phyloP scores from a whole-genome alignment of 2,329 filamentous ascomycete species.

The Ophiostoma piceae region DNA sequence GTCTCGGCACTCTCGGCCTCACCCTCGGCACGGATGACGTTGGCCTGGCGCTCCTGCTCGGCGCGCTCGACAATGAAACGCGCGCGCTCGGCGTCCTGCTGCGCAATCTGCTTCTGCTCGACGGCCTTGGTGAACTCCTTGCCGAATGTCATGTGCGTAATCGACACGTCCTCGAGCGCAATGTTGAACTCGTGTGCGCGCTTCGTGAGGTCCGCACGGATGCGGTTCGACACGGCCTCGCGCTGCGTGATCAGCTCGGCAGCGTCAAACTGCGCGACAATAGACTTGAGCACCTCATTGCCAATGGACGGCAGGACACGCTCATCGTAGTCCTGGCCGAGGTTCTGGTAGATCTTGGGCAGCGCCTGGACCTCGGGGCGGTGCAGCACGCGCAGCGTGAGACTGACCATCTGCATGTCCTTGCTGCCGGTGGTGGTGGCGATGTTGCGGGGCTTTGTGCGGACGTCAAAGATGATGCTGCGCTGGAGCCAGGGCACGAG shows the following conservation, averaged over 20 bases:
- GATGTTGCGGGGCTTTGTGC: constrained; percentile 95
- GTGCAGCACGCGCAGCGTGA: constrained; percentile 97
- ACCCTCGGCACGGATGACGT: constrained; percentile 95
- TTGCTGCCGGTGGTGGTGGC: constrained; percentile 96
- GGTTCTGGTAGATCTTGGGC: constrained; percentile 76
- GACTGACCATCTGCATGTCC: constrained; percentile 99
- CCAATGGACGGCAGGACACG: constrained; percentile 94
- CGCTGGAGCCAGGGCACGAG: constrained; percentile 92
- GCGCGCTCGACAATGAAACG: constrained; percentile 98
- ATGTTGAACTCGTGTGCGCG: constrained; percentile 98
- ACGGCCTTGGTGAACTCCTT: constrained; percentile 98
- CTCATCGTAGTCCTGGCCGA: constrained; percentile 95
- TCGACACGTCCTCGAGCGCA: constrained; percentile 94
- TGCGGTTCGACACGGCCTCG: constrained; percentile 92
- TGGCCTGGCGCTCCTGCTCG: constrained; percentile 97
- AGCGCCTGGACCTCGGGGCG: constrained; percentile 81
- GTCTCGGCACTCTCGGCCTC: constrained; percentile 96
- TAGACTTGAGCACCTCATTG: constrained; percentile 97
- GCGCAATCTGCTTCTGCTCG: constrained; percentile 99
- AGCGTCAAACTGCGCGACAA: constrained; percentile 98
- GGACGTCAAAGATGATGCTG: constrained; percentile 92
- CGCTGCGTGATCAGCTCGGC: constrained; percentile 98
- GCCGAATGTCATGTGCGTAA: constrained; percentile 99
- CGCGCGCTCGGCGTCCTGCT: constrained; percentile 95
- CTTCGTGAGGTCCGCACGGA: constrained; percentile 84